Percentiles rank a stretch among this genome's conserved stretches.
Conservation (phyloP, 1,284 basidiomycete species). For the Fomitiporia mediterranea region DNA sequence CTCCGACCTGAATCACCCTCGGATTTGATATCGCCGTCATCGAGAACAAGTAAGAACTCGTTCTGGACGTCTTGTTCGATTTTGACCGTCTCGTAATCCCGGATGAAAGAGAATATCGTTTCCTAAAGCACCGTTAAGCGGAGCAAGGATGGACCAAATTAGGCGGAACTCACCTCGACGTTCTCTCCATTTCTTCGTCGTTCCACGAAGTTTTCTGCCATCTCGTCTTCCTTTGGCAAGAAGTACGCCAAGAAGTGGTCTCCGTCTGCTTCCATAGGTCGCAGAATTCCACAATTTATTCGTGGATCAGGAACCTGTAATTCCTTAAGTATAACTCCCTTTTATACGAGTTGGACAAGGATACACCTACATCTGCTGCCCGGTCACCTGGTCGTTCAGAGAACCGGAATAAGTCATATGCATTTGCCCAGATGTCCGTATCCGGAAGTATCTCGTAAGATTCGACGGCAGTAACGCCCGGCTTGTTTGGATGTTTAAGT, state of each 20-base stretch:
- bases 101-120: constrained; percentile 66
- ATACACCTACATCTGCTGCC: constrained; percentile 48
- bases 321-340: constrained; percentile 10
- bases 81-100: constrained; percentile 81
- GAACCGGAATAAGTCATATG: constrained; percentile 86
- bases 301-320: constrained; percentile 66
- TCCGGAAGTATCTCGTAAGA: constrained; percentile 87
- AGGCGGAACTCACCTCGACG: constrained; percentile 39
- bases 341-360: background rate
- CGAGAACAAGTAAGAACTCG: constrained; percentile 76
- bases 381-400: constrained; percentile 83
- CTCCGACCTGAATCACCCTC: constrained; percentile 26
- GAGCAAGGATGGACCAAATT: constrained; percentile 8
- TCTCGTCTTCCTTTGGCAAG: constrained; percentile 74
- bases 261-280: constrained; percentile 82
- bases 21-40: constrained; percentile 41
- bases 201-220: constrained; percentile 55
- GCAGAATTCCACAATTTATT: constrained; percentile 78
- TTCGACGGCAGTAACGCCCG: constrained; percentile 71
- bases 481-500: constrained; percentile 78
- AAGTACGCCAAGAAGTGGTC: constrained; percentile 90
- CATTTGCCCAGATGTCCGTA: constrained; percentile 82
- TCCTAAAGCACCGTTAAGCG: constrained; percentile 36
- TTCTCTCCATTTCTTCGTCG: constrained; percentile 36
- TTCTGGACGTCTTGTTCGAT: constrained; percentile 80